These are phyloP conservation scores for Ophiostoma angusticollis DNA, from an alignment of 2,329 filamentous ascomycete species.

Conservation along the genomic window DNA sequence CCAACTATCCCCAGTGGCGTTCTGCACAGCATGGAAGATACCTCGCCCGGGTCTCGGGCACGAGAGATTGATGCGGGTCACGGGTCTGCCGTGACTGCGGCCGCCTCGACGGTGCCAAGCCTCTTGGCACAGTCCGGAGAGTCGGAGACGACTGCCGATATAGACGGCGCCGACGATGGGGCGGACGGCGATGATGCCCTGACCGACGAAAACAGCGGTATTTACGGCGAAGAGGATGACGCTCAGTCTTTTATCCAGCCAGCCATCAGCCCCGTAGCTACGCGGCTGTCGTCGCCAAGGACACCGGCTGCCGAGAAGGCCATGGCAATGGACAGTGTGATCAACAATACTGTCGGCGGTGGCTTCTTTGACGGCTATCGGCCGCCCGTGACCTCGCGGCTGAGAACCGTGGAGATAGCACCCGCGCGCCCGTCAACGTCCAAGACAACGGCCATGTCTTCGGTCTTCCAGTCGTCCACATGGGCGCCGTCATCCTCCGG, in stretches of 20 bases:
- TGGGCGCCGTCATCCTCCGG: neutral
- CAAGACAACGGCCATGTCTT: conserved; percentile 4
- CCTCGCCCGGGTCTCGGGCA: too few species aligned
- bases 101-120: conserved; percentile 2
- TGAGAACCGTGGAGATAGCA: conserved; percentile 16
- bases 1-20: too few species aligned
- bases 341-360: conserved; percentile 2
- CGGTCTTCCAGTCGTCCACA: conserved; percentile 7
- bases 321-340: conserved; percentile 33
- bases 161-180: neutral
- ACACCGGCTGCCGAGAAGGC: conserved; percentile 47
- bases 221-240: conserved; percentile 38
- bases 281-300: conserved; percentile 38
- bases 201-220: conserved; percentile 21
- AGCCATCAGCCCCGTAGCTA: conserved; percentile 43
- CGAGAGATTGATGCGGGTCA: too few species aligned
- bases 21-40: too few species aligned
- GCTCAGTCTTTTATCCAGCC: conserved; percentile 48
- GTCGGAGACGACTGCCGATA: neutral
- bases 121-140: neutral
- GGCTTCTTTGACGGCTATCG: conserved; percentile 22
- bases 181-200: neutral
- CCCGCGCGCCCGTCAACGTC: neutral
- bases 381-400: conserved; percentile 1
- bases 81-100: neutral